Base-by-base conservation (phyloP, 1,139 yeast species). In the Neolecta irregularis region DNA sequence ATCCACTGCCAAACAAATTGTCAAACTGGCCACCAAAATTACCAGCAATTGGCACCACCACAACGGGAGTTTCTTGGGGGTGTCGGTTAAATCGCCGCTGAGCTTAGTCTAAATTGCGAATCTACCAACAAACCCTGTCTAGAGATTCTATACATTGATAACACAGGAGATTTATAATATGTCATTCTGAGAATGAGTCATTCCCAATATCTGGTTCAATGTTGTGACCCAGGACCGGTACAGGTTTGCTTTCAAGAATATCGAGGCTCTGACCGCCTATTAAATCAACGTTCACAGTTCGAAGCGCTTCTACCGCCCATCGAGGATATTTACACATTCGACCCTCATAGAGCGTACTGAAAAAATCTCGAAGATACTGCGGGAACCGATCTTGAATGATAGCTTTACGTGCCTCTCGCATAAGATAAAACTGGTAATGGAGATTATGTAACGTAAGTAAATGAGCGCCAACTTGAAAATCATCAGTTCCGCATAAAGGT, bases 271-370 rank as follows among this genome's bases (percentile, higher is more conserved):
- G 11, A 16, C 13, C 12, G 13, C 22, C 13, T 24, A 21, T 16
- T 37, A 58, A 36, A 26, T 48, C 49, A 30, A 61, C 57, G 35
- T 56, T 49, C 3, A 61, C 66, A 0, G 42, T 41, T 7, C 44
- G 41, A 19, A 61, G 44, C 0, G 66, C 64, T 11, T 55, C 57
- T 1, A 55, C 44, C 2, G 66, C 66, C 66, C 66, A 61, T 26
- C 41, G 34, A 0, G 66, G 66, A 35, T 57, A 61, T 34, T 49
- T 49, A 5, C 41, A 26, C 24, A 41, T 39, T 23, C 57, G 54
- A 2, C 58, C 60, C 18, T 44, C 37, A 42, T 60, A 56, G 35
- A 54, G 42, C 30, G 51, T 48, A 1, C 42, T 25, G 45, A 61
- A 61, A 44, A 58, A 61, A 33, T 46, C 34, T 25, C 47, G 48